Base-by-base conservation (phyloP, 2,329 filamentous ascomycete species). In the Monilinia polystroma region DNA sequence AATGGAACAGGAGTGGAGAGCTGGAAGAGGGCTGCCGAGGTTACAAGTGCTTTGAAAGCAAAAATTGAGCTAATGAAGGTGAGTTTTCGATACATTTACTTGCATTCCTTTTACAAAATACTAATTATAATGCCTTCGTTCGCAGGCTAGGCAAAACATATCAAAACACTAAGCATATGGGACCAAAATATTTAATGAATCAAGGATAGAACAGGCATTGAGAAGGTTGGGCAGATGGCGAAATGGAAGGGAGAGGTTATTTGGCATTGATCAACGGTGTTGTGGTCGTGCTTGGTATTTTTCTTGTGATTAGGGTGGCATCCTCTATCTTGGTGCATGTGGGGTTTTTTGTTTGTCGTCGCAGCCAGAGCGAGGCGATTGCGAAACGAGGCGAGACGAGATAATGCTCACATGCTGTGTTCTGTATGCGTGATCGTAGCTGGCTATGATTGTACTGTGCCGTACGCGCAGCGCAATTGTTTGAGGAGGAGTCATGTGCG, bases 11-110 rank as follows among this genome's bases (percentile, higher is more conserved):
- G 87, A 0, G 87, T 89, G 23, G 95, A 99, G 80, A 98, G 93
- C 77, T 99, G 95, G 95, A 96, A 93, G 81, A 85, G 95, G 72
- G 95, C 95, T 23, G 95, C 95, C 2, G 95, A 99, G 81, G 95
- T 99, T 67, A 99, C 95, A 65, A 97, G 93, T 79, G 95, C 97
- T 78, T 79, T 99, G 75, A 99, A 98, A 82, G 93, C 94, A 63
- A 87, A 95, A 77, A 99, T 99, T 78, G 95, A 98, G 82, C 91
- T 95, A 83, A 99, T 99, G 95, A 99, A 98, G 85, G 87, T 86
- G 74, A 72, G 80, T 68, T 64, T 47, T 59, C 12, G n/a, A 49
- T 20, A 26, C 18, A 49, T 58, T 5, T 45, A 11, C n/a, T 60
- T 51, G 12, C 45, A 38, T 47, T 12, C n/a, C 49, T 3, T 32